Evolutionary conservation across 2,329 filamentous ascomycete genomes (phyloP).

Genomic region (Helminthosporium solani): DNA sequence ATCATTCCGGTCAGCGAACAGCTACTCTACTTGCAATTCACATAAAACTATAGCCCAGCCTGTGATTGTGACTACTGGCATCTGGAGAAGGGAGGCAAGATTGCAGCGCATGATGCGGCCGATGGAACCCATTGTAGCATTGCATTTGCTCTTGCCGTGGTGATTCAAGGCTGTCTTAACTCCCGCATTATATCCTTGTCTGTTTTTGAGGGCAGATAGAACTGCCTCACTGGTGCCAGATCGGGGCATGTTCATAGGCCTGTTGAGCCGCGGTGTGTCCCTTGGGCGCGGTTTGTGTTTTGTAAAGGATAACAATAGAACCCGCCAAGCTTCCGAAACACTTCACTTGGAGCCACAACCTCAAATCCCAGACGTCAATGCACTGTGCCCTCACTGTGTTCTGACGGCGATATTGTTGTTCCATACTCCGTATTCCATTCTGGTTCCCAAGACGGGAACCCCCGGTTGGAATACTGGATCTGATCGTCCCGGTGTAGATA

Average conservation of each 20-base stretch:
- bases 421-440: slow-evolving; percentile 10
- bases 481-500: slow-evolving; percentile 21
- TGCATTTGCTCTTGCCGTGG: slow-evolving; percentile 1
- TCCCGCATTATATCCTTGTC: not conserved
- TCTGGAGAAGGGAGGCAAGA: not conserved
- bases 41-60: no score
- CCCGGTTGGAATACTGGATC: slow-evolving; percentile 17
- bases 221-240: slow-evolving; percentile 10
- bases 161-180: slow-evolving; percentile 1
- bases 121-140: not conserved
- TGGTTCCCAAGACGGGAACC: slow-evolving; percentile 7
- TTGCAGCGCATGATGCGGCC: not conserved
- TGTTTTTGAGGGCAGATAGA: not conserved
- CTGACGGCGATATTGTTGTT: slow-evolving; percentile 20
- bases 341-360: slow-evolving; percentile 11
- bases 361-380: slow-evolving; percentile 38
- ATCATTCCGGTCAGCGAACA: not conserved
- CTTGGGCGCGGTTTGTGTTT: slow-evolving; percentile 15
- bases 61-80: not conserved
- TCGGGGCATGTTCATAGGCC: not conserved
- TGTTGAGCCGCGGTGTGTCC: not conserved
- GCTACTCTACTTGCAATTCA: not conserved
- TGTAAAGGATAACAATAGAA: slow-evolving; percentile 28
- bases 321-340: slow-evolving; percentile 29
- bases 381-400: slow-evolving; percentile 3